phyloP scores from a whole-genome alignment of 2,329 filamentous ascomycete species.

The Dactylellina cionopaga region DNA sequence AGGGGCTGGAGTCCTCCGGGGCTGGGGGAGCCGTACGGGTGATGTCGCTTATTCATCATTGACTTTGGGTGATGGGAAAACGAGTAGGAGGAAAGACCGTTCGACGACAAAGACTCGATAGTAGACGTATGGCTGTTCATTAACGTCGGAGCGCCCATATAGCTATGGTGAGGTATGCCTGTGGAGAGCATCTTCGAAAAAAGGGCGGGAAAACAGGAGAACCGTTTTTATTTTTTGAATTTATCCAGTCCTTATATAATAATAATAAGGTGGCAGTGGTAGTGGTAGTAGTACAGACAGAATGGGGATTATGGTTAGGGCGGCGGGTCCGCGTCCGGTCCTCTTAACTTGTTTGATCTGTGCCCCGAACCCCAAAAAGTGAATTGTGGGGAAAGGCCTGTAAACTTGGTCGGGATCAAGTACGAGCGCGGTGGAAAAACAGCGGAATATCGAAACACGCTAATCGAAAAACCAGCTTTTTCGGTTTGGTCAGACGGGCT shows the following conservation, averaged over 20 bases:
- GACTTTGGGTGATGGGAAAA: constrained; percentile 55
- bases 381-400: constrained; percentile 51
- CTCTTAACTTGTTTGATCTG: constrained; percentile 42
- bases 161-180: constrained; percentile 57
- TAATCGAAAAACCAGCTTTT: constrained; percentile 49
- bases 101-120: constrained; percentile 51
- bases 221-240: constrained; percentile 37
- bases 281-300: no score
- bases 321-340: constrained; percentile 46
- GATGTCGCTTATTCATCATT: constrained; percentile 57
- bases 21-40: constrained; percentile 56
- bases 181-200: constrained; percentile 57
- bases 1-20: constrained; percentile 42
- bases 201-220: constrained; percentile 23
- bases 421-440: constrained; percentile 33
- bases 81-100: constrained; percentile 50
- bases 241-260: constrained; percentile 53
- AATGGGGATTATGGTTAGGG: constrained; percentile 22
- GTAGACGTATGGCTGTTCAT: constrained; percentile 56
- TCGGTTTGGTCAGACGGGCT: constrained; percentile 40
- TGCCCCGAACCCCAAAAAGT: constrained; percentile 48
- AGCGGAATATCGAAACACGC: constrained; percentile 47
- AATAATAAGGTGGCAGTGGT: no score
- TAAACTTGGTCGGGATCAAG: constrained; percentile 31
- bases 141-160: constrained; percentile 55